Conservation (phyloP, 768 basidiomycete species). For the Nevesoporus exiguus region DNA sequence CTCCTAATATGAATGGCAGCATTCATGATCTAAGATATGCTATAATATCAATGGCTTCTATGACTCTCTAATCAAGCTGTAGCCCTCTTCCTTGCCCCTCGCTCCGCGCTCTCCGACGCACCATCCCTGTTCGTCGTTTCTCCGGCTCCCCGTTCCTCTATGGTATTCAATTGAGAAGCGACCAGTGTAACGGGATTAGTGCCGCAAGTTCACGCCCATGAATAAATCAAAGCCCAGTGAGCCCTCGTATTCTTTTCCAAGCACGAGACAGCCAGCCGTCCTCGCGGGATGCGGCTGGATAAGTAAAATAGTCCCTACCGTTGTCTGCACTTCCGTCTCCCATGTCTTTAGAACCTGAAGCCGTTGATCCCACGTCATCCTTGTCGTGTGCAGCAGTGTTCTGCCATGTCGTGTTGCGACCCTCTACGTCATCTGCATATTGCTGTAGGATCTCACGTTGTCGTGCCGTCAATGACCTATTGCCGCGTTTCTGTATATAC, state of each 20-base stretch:
- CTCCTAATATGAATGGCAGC: conserved; percentile 2
- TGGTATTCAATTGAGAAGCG: conserved; percentile 32
- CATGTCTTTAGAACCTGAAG: conserved; percentile 18
- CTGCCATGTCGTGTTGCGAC: conserved; percentile 36
- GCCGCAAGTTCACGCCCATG: conserved; percentile 41
- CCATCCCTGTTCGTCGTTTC: conserved; percentile 30
- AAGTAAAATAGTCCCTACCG: conserved; percentile 74
- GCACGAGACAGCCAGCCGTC: conserved; percentile 69
- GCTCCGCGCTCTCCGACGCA: conserved; percentile 40
- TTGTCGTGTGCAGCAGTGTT: conserved; percentile 14
- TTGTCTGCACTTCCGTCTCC: conserved; percentile 38
- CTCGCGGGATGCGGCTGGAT: conserved; percentile 48
- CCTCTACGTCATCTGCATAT: conserved; percentile 93
- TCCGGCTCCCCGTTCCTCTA: conserved; percentile 18
- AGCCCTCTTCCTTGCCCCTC: conserved; percentile 48
- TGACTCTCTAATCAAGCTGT: conserved; percentile 37
- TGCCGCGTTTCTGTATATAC: conserved; percentile 5
- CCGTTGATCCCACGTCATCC: conserved; percentile 16
- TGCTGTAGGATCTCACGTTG: conserved; percentile 87
- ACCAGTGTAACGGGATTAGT: conserved; percentile 21
- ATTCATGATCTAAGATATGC: conserved; percentile 15
- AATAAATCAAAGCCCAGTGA: conserved; percentile 67
- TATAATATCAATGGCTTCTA: conserved; percentile 30
- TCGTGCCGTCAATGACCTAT: conserved; percentile 74
- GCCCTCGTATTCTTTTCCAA: conserved; percentile 64